A percentile compares a stretch with the other conserved stretches of the same genome.
phyloP scores from a whole-genome alignment of 129 eudicot species.

The Centrapalus pauciflorus region DNA sequence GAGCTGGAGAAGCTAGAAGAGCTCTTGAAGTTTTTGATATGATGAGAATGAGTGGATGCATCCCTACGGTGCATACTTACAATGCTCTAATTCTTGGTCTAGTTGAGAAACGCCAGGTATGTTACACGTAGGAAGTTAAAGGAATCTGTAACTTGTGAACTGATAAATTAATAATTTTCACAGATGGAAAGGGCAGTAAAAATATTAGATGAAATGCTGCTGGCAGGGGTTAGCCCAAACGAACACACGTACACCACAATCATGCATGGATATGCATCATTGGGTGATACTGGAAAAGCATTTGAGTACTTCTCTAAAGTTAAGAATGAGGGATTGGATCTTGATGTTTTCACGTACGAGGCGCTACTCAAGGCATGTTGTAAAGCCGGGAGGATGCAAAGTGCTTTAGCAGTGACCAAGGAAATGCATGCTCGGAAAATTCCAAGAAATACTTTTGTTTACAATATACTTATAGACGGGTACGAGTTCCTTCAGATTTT shows the following conservation, averaged over 20 bases:
- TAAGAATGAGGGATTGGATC: conserved; percentile 80
- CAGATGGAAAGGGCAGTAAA: conserved; percentile 90
- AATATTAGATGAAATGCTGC: conserved; percentile 72
- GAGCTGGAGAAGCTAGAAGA: conserved; percentile 68
- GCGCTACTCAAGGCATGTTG: conserved; percentile 96
- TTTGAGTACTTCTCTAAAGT: conserved; percentile 78
- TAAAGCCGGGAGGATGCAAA: conserved; percentile 98
- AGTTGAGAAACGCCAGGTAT: conserved; percentile 83
- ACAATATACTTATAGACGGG: conserved; percentile 95
- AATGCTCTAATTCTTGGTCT: conserved; percentile 87
- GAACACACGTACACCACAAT: conserved; percentile 84
- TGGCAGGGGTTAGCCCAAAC: conserved; percentile 74
- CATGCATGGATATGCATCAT: conserved; percentile 97
- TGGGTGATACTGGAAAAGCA: conserved; percentile 95
- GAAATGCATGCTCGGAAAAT: conserved; percentile 74
- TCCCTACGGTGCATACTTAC: conserved; percentile 78
- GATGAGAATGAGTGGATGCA: conserved; percentile 93
- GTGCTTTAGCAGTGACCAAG: conserved; percentile 98
- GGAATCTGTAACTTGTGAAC: not conserved
- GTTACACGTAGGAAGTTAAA: not conserved
- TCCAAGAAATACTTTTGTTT: conserved; percentile 80
- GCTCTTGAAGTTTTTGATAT: conserved; percentile 71
- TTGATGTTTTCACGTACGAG: conserved; percentile 84
- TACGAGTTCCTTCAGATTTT: conserved; percentile 15
- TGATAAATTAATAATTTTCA: not conserved